Evolutionary conservation across 2,329 filamentous ascomycete species (phyloP).

Genomic region (Ustulina deusta): DNA sequence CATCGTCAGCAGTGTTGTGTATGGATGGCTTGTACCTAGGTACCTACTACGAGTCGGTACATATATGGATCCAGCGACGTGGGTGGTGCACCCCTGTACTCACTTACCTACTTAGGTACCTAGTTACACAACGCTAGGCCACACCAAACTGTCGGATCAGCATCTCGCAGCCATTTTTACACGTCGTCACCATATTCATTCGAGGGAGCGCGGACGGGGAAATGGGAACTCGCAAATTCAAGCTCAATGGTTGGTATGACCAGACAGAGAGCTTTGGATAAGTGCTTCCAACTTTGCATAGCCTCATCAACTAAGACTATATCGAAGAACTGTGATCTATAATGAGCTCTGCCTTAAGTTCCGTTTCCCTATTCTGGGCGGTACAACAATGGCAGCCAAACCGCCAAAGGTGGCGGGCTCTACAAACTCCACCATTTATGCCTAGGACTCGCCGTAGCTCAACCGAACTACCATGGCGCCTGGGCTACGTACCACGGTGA

Average conservation of each 20-base stretch:
- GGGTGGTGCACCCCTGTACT: not conserved
- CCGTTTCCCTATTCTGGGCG: slow-evolving; percentile 8
- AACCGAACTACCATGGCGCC: not conserved
- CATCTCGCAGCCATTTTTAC: not conserved
- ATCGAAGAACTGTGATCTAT: slow-evolving; percentile 23
- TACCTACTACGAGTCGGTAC: too few relatives aligned
- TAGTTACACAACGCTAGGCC: slow-evolving; percentile 34
- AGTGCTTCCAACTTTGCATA: slow-evolving; percentile 9
- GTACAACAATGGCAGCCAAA: slow-evolving; percentile 14
- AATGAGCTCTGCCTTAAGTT: slow-evolving; percentile 7
- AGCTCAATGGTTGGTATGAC: slow-evolving; percentile 16
- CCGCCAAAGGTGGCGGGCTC: not conserved
- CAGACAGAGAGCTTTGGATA: not conserved
- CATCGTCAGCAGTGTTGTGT: not conserved
- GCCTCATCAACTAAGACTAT: slow-evolving; percentile 15
- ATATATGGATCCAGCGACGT: not conserved
- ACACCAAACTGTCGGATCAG: slow-evolving; percentile 36
- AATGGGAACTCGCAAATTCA: slow-evolving; percentile 21
- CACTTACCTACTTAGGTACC: slow-evolving; percentile 8
- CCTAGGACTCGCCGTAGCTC: not conserved
- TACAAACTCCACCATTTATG: not conserved
- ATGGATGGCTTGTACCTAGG: slow-evolving; percentile 5
- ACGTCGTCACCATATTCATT: not conserved
- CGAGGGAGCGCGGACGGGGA: not conserved
- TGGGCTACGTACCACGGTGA: slow-evolving; percentile 11